Evolutionary conservation across 2,329 filamentous ascomycete genomes (phyloP), one percentile per base, ranked within the genome.

Genomic region (Furcasterigmium furcatum): DNA sequence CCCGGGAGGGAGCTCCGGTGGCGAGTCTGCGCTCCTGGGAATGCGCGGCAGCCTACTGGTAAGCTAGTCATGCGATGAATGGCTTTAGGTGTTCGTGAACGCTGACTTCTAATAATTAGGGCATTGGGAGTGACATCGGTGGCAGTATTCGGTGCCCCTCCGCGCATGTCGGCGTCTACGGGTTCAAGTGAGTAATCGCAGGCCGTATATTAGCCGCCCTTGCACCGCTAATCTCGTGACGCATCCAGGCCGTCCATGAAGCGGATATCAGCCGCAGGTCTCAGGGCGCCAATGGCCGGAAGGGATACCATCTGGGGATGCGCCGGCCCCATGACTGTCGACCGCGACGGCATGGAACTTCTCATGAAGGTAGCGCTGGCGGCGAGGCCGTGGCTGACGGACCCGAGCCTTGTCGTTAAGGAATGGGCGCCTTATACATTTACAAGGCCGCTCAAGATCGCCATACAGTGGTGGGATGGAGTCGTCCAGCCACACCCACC

Each of bases 401-500:
- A 85, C 46, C 73, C 80, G 0, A 74, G 81, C 30, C 55, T 82
- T 2, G 79, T 80, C 0, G 72, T 84, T 20, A 76, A 79, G 0
- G 85, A 81, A 80, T 61, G 73, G 7, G 29, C 53, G 2, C 58
- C 59, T 0, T 45, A 58, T 3, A 49, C 68, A 3, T 62, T 68
- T 0, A 4, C 42, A 19, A 73, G 61, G 44, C 36, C 18, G 39
- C 60, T 87, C 20, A 76, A 68, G 36, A 67, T 88, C 43, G 84
- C 70, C 5, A 75, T 88, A 24, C 70, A 87, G 61, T 82, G 77
- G 74, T 68, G 84, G 59, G 85, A 88, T 57, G 79, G 76, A 9
- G 70, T 82, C 41, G 83, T 86, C 4, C 70, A 63, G 6, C 85
- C 85, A 0, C 85, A 87, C 43, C 84, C 85, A 3, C 85, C 85